Evolutionary conservation across 1,139 yeast genomes (phyloP), one percentile per base, ranked within the genome.

Genomic region (Debaryomyces coudertii): DNA sequence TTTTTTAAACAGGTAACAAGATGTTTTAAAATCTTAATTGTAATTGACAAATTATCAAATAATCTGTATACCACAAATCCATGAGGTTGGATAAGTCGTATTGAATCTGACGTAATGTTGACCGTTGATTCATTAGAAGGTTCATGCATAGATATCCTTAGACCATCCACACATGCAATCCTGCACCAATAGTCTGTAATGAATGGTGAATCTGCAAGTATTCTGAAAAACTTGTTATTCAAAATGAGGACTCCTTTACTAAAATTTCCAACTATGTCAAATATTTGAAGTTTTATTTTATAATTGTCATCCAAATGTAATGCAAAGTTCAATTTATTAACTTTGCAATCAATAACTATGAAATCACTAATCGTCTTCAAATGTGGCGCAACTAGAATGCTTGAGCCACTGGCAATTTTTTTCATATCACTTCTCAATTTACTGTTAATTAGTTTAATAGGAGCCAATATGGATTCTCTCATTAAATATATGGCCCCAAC

Each of bases 21-120:
- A 52, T 83, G 87, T 52, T 83, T 83, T 15, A 80, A 57, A 0
- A 80, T 64, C 53, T 85, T 85, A 4, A 74, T 55, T 9, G 82
- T 65, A 1, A 82, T 71, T 1, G 87, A 75, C 12, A 85, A 58
- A 50, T 80, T 81, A 53, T 85, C 90, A 62, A 86, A 83, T 4
- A 85, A 63, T 50, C 73, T 70, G 59, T 83, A 81, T 23, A 82
- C 79, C 20, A 83, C 76, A 58, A 85, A 82, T 20, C 76, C 71
- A 55, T 80, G 77, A 2, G 83, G 80, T 36, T 75, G 79, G 14
- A 68, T 56, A 12, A 77, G 56, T 16, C 73, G 59, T 15, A 81
- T 65, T 37, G 70, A 56, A 5, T 63, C 60, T 14, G 74, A 54
- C 3, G 56, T 58, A 4, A 60, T 46, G 12, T 58, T 52, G 27